Conservation (phyloP, 306 rosid genomes). For the Mucuna pruriens region DNA sequence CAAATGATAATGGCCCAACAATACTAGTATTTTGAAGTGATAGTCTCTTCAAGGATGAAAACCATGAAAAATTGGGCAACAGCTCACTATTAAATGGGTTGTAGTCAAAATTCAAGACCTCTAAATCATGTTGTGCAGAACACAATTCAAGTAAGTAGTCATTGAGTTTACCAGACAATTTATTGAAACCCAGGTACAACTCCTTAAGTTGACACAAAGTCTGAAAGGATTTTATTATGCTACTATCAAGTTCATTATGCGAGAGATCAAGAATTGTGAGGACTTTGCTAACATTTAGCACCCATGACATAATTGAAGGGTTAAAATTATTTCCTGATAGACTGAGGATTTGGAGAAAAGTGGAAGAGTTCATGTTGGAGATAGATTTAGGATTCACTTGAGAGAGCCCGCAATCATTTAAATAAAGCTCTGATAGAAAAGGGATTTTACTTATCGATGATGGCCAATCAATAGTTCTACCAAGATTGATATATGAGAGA, state of each 20-base stretch:
- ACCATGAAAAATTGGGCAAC: neutral
- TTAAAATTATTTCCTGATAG: neutral
- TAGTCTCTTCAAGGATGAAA: neutral
- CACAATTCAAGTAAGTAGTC: conserved; percentile 27
- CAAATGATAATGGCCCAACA: neutral
- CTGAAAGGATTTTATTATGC: conserved; percentile 26
- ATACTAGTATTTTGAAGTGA: neutral
- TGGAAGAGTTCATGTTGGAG: neutral
- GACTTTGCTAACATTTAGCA: conserved; percentile 27
- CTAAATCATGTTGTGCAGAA: conserved; percentile 18
- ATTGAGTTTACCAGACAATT: conserved; percentile 28
- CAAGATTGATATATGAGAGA: neutral
- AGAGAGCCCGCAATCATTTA: neutral
- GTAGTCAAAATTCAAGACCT: neutral
- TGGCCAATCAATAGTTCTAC: conserved; percentile 13
- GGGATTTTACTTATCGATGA: neutral
- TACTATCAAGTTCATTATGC: conserved; percentile 10
- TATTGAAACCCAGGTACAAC: neutral
- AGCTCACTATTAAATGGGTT: neutral
- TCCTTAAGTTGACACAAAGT: conserved; percentile 18
- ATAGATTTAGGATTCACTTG: neutral
- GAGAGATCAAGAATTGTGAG: conserved; percentile 15
- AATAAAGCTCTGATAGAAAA: neutral
- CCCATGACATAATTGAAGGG: conserved; percentile 22
- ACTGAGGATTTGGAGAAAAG: neutral